Evolutionary conservation across 768 basidiomycete genomes (phyloP).

Genomic region (Leccinum variicolor): DNA sequence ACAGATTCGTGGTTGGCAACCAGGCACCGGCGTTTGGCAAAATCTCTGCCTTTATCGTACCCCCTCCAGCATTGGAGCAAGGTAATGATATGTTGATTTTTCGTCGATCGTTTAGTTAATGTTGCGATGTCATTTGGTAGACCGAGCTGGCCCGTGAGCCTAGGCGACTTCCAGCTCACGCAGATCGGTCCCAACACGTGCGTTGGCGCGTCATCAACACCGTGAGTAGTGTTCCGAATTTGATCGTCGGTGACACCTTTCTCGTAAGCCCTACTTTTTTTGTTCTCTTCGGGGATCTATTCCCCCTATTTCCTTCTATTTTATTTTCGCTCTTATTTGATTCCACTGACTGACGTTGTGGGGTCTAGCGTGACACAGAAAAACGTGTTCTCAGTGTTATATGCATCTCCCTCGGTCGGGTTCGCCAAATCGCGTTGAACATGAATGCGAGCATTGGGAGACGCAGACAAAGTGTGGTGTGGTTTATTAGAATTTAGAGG

Average conservation of each 20-base stretch:
- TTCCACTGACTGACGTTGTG: neutral
- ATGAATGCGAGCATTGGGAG: conserved; percentile 31
- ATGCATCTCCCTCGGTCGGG: conserved; percentile 73
- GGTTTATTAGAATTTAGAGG: too few relatives aligned
- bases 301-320: neutral
- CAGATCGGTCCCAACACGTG: conserved; percentile 54
- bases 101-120: conserved; percentile 37
- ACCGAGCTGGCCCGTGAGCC: conserved; percentile 70
- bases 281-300: too few relatives aligned
- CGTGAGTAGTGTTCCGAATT: conserved; percentile 51
- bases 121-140: conserved; percentile 74
- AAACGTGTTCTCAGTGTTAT: conserved; percentile 92
- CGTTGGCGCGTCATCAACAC: conserved; percentile 75
- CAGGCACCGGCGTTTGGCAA: conserved; percentile 62
- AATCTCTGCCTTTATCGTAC: conserved; percentile 84
- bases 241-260: conserved; percentile 93
- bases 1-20: conserved; percentile 65
- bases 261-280: conserved; percentile 32
- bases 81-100: neutral
- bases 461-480: too few relatives aligned
- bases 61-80: conserved; percentile 10
- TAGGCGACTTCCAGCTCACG: conserved; percentile 77
- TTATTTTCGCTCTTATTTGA: too few relatives aligned
- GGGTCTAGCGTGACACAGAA: conserved; percentile 49
- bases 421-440: conserved; percentile 64